Base-by-base conservation (phyloP, 176 grass and related monocot genomes). In the Alloteropsis semialata region DNA sequence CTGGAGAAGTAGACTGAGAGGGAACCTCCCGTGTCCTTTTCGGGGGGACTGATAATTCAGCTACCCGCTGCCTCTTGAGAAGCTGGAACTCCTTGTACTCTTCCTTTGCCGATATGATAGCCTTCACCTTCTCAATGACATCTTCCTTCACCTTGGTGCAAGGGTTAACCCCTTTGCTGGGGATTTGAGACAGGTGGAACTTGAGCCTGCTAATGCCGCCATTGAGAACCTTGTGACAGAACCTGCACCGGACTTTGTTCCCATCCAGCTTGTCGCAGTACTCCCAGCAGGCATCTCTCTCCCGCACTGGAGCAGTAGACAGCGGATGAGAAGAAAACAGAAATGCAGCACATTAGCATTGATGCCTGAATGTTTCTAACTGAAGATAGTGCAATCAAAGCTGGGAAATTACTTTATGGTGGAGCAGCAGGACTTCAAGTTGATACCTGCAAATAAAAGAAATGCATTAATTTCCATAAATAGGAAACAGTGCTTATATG, bases 121-220 rank as follows among this genome's bases (percentile, higher is more conserved):
- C 49, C 71, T 89, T 96, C 57, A 95, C 93, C 83, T 84, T 95
- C 16, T 90, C 89, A 13, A 84, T 92, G 54, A 96, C 65, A 37
- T 93, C 91, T 22, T 88, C 89, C 59, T 70, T 86, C 64, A 98
- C 96, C 71, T 87, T 98, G 84, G 72, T 71, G 62, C 96, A 98
- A 50, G 90, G 90, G 44, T 93, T 87, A 28, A 95, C 96, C 15
- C 95, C 96, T 91, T 95, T 98, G 48, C 92, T 92, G 8, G 96
- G 91, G 12, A 95, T 81, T 24, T 92, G 90, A 46, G 93, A 98
- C 25, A 98, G 86, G 77, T 98, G 93, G 73, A 95, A 98, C 84
- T 98, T 98, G 66, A 98, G 85, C 70, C 92, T 87, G 80, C 93
- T 98, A 76, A 98, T 98, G 43, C 96, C 96, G 18, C 95, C 95